Percentiles rank a stretch among this genome's conserved stretches.
Conservation (phyloP, 352 stramenopile species). For the Phytophthora lateralis region DNA sequence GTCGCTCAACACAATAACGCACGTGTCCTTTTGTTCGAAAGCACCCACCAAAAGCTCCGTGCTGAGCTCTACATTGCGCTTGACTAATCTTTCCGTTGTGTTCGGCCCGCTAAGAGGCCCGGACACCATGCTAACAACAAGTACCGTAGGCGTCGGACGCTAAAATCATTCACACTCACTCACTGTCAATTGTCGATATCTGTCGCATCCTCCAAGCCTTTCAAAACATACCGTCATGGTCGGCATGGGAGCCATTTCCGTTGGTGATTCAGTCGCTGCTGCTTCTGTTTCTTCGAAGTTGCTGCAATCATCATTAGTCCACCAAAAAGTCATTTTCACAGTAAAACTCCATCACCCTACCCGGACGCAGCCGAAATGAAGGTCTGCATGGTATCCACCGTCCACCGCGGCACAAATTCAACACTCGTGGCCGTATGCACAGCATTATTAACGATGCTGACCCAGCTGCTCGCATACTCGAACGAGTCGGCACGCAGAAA, state of each 20-base stretch:
- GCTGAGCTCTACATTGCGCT: conserved; percentile 61
- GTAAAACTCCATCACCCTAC: conserved; percentile 34
- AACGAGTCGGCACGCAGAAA: conserved; percentile 81
- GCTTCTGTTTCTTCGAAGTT: conserved; percentile 42
- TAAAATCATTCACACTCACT: conserved; percentile 12
- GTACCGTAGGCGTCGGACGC: conserved; percentile 40
- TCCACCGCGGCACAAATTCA: conserved; percentile 70
- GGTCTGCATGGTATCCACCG: conserved; percentile 71
- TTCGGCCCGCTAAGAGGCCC: conserved; percentile 26
- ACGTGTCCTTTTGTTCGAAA: conserved; percentile 64
- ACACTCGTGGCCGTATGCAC: conserved; percentile 73
- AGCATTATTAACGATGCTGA: conserved; percentile 81
- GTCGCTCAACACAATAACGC: conserved; percentile 72
- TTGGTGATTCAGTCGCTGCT: conserved; percentile 26
- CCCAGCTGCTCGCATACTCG: conserved; percentile 73
- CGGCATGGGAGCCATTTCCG: conserved; percentile 14
- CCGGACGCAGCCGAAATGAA: conserved; percentile 72
- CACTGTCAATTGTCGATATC: conserved; percentile 13
- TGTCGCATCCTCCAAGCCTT: not conserved
- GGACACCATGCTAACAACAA: conserved; percentile 68
- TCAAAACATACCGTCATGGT: conserved; percentile 21
- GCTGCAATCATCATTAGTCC: conserved; percentile 13
- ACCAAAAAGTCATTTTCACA: not conserved
- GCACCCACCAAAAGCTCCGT: conserved; percentile 57
- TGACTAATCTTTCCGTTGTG: conserved; percentile 61